phyloP scores from a whole-genome alignment of 2,329 filamentous ascomycete species.

The Pseudogymnoascus sp. region DNA sequence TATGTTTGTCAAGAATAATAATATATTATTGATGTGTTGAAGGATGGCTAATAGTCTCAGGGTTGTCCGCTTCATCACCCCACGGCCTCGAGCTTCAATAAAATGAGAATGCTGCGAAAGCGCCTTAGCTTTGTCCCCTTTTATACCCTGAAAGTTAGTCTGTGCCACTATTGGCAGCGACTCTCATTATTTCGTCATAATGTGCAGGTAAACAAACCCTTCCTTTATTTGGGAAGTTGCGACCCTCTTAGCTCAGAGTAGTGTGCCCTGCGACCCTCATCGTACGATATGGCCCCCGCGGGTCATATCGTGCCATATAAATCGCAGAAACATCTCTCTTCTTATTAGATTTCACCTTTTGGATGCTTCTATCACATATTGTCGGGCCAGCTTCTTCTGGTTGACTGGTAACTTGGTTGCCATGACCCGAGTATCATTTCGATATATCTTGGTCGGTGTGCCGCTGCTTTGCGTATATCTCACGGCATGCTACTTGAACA shows the following conservation, averaged over 20 bases:
- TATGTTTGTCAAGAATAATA: neutral
- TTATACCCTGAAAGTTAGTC: neutral
- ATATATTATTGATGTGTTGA: neutral
- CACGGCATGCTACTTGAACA: neutral
- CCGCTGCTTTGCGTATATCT: neutral
- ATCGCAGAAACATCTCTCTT: neutral
- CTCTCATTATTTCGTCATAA: neutral
- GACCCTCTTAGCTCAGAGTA: neutral
- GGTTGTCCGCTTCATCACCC: neutral
- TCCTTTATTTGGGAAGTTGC: neutral
- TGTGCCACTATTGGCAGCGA: too few relatives aligned
- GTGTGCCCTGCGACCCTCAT: neutral
- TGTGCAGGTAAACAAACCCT: neutral
- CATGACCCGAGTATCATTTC: constrained; percentile 6
- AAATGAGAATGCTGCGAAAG: neutral
- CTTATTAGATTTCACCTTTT: neutral
- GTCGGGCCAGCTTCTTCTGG: neutral
- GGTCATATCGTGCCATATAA: neutral
- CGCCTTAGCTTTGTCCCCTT: too few relatives aligned
- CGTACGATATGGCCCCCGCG: neutral
- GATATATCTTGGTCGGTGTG: constrained; percentile 4
- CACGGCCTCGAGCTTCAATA: neutral
- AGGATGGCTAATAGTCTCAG: neutral
- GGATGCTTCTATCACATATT: neutral
- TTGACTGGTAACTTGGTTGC: neutral